These are phyloP conservation scores for Polyporus tsugae DNA, from an alignment of 1,284 basidiomycete species.

Conservation along the genomic window DNA sequence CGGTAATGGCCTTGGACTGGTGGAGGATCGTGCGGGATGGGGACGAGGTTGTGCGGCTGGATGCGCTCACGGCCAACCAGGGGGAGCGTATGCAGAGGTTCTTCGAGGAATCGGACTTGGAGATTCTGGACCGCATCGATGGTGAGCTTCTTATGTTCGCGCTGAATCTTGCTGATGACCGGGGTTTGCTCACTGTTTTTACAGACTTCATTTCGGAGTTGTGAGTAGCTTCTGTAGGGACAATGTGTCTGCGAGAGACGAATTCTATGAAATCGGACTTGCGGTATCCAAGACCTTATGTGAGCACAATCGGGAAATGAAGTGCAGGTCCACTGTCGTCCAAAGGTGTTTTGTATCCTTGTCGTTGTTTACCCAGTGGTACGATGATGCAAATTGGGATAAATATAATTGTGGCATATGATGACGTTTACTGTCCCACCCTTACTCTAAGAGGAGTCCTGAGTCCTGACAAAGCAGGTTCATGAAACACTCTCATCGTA, in stretches of 20 bases:
- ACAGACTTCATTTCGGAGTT: not conserved
- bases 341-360: not conserved
- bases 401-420: not conserved
- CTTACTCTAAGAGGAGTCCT: not conserved
- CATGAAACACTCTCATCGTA: not conserved
- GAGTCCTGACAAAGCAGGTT: not conserved
- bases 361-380: not conserved
- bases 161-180: not conserved
- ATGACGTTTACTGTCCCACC: not conserved
- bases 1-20: not conserved
- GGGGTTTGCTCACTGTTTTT: not conserved
- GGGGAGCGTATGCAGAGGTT: not conserved
- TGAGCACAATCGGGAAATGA: too few species aligned
- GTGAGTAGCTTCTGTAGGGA: too few species aligned
- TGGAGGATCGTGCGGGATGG: not conserved
- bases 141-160: not conserved
- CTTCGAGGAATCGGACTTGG: conserved; percentile 5
- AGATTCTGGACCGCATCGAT: not conserved
- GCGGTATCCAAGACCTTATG: too few species aligned
- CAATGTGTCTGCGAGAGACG: too few species aligned
- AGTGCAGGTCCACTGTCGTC: too few species aligned
- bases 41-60: not conserved
- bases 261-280: too few species aligned
- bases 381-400: not conserved
- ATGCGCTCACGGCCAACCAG: not conserved